Percentiles rank a stretch among this genome's conserved stretches.
These are phyloP conservation scores for Brassica napus DNA, from an alignment of 345 rosid genomes.

Conservation along the genomic window DNA sequence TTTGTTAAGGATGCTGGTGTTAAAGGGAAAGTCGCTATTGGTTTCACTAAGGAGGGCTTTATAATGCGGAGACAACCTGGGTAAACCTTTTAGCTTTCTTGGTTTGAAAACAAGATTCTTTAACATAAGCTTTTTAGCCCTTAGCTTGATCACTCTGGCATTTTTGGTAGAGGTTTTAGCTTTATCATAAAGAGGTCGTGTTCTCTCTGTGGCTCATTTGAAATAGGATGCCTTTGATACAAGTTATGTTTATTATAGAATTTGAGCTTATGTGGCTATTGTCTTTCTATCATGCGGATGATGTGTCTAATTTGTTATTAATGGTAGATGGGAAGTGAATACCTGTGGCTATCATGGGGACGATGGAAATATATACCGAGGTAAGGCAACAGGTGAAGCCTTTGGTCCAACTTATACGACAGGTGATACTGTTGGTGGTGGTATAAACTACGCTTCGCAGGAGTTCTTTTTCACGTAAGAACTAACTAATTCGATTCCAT, in stretches of 20 bases:
- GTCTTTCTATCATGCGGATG: too few relatives aligned
- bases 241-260: background rate
- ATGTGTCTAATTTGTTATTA: constrained; percentile 2
- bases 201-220: background rate
- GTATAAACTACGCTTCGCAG: constrained; percentile 83
- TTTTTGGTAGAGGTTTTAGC: background rate
- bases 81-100: constrained; percentile 32
- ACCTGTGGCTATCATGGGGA: constrained; percentile 98
- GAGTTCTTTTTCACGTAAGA: constrained; percentile 97
- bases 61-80: constrained; percentile 95
- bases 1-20: constrained; percentile 69
- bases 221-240: background rate
- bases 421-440: constrained; percentile 85
- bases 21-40: constrained; percentile 80
- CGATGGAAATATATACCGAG: constrained; percentile 78
- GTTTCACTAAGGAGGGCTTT: constrained; percentile 75
- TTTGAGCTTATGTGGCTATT: background rate
- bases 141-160: background rate
- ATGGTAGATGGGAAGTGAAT: constrained; percentile 89
- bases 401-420: constrained; percentile 84
- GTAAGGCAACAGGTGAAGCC: constrained; percentile 70
- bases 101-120: too few relatives aligned
- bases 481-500: background rate
- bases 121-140: too few relatives aligned
- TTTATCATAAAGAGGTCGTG: background rate